phyloP scores from a whole-genome alignment of 2,329 filamentous ascomycete genomes.

The Sporothrix luriei region DNA sequence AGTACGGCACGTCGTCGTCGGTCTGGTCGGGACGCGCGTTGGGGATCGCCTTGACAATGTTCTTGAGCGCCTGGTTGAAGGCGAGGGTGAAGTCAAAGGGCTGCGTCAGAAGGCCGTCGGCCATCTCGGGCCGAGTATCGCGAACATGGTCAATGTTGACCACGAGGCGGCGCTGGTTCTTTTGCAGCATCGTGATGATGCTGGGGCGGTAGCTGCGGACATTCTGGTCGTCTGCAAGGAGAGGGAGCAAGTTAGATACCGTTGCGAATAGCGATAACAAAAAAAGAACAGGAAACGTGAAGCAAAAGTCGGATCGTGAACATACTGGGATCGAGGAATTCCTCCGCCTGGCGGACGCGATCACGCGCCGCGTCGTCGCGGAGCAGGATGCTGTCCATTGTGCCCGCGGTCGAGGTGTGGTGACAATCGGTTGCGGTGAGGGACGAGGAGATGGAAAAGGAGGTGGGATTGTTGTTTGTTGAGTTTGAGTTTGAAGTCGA shows the following conservation, averaged over 20 bases:
- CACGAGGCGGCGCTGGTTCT: constrained; percentile 64
- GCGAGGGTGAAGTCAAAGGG: constrained; percentile 88
- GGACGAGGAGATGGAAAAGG: background rate
- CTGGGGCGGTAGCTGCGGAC: constrained; percentile 81
- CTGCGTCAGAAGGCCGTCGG: constrained; percentile 73
- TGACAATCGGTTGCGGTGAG: background rate
- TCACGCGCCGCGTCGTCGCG: constrained; percentile 82
- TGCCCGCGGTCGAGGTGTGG: constrained; percentile 13
- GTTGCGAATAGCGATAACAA: constrained; percentile 33
- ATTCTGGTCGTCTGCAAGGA: constrained; percentile 53
- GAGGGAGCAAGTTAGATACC: constrained; percentile 32
- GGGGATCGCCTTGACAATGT: constrained; percentile 79
- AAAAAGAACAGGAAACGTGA: background rate
- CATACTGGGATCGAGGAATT: constrained; percentile 88
- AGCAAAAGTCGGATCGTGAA: constrained; percentile 18
- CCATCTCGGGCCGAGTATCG: constrained; percentile 80
- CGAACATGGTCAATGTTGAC: constrained; percentile 90
- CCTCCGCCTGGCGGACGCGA: constrained; percentile 82
- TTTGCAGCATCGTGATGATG: constrained; percentile 76
- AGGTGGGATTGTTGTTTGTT: too few species aligned
- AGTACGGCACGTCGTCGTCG: constrained; percentile 80
- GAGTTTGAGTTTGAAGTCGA: constrained; percentile 20
- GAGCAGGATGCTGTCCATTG: constrained; percentile 73
- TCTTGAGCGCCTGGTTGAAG: constrained; percentile 87
- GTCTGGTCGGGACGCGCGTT: constrained; percentile 75